Conservation (phyloP, 169 alveolate genomes). For the Babesia ovis region DNA sequence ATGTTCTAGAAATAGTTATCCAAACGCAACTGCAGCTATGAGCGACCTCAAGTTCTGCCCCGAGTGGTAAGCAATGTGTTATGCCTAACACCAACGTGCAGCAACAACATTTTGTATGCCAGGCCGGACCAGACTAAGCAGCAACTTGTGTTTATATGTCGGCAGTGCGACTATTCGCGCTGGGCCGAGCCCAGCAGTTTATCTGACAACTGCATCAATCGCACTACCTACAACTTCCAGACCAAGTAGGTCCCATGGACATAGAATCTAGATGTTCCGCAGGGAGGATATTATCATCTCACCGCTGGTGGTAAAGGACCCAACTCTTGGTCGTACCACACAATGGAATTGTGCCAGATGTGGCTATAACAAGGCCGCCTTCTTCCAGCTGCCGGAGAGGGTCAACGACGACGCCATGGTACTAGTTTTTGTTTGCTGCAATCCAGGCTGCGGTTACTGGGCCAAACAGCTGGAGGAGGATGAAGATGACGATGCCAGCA, state of each 20-base stretch:
- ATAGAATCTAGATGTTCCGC: not conserved
- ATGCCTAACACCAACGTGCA: constrained; percentile 6
- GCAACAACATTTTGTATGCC: constrained; percentile 76
- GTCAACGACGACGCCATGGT: constrained; percentile 89
- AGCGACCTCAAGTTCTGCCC: constrained; percentile 71
- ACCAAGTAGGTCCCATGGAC: constrained; percentile 56
- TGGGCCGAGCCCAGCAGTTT: constrained; percentile 70
- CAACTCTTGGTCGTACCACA: constrained; percentile 87
- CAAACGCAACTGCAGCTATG: constrained; percentile 15
- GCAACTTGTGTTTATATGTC: constrained; percentile 74
- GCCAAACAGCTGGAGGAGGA: constrained; percentile 68
- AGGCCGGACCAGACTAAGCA: constrained; percentile 65
- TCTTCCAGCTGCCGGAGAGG: constrained; percentile 88
- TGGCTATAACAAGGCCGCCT: constrained; percentile 82
- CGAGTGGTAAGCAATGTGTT: constrained; percentile 50
- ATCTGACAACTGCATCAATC: constrained; percentile 72
- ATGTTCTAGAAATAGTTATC: too few species aligned
- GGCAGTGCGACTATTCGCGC: constrained; percentile 73
- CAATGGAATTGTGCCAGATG: constrained; percentile 87
- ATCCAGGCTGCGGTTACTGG: constrained; percentile 77
- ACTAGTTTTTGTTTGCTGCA: constrained; percentile 86
- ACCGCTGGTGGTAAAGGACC: constrained; percentile 84
- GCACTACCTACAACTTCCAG: constrained; percentile 69
- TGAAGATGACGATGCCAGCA: constrained; percentile 30
- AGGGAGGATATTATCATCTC: constrained; percentile 85